Conservation (phyloP, 2,329 filamentous ascomycete genomes). For the Aureobasidium sp. region DNA sequence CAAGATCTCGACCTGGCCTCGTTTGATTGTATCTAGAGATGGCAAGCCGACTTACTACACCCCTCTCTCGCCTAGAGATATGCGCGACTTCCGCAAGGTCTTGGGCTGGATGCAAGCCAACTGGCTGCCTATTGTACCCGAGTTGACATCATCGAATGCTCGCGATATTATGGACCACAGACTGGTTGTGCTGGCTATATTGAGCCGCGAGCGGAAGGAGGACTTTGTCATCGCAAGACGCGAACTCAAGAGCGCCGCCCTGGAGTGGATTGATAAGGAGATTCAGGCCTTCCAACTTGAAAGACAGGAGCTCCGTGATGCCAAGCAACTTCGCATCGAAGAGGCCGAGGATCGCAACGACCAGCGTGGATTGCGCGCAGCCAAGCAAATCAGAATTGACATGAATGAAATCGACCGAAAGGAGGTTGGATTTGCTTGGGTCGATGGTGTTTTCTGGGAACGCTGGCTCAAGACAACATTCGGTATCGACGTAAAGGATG, state of each 20-base stretch:
- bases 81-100: conserved; percentile 76
- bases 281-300: conserved; percentile 86
- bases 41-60: conserved; percentile 86
- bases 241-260: conserved; percentile 90
- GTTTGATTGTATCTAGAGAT: conserved; percentile 79
- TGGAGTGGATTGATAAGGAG: conserved; percentile 98
- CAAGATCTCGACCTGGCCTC: conserved; percentile 97
- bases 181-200: conserved; percentile 84
- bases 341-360: conserved; percentile 92
- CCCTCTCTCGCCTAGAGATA: conserved; percentile 77
- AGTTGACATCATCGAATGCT: conserved; percentile 84
- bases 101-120: conserved; percentile 91
- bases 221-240: conserved; percentile 70
- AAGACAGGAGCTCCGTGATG: conserved; percentile 83
- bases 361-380: conserved; percentile 72
- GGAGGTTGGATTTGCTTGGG: conserved; percentile 92
- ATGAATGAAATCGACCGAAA: conserved; percentile 83
- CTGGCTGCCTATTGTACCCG: conserved; percentile 92
- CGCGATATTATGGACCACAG: conserved; percentile 92
- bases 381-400: conserved; percentile 85
- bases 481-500: conserved; percentile 75
- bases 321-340: conserved; percentile 91
- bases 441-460: conserved; percentile 95
- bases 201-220: conserved; percentile 71
- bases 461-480: conserved; percentile 94